Evolutionary conservation across 257 asterid species (phyloP).

Genomic region (Przewalskia tangutica): DNA sequence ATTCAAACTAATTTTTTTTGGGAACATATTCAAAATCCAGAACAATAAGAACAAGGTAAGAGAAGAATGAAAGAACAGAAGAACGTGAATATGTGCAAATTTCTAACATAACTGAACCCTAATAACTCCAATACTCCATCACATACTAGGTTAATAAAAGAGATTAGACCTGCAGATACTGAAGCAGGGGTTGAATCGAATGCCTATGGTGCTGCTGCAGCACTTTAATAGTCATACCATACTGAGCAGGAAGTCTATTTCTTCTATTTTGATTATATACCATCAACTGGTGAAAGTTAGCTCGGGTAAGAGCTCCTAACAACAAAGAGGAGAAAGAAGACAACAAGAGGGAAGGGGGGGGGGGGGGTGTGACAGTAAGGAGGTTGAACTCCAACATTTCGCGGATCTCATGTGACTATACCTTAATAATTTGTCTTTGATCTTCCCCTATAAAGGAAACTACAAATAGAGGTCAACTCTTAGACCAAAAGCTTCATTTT

Average conservation of each 20-base stretch:
- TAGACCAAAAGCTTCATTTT: background rate
- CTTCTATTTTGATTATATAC: background rate
- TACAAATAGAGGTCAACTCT: background rate
- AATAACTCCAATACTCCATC: background rate
- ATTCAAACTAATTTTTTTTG: background rate
- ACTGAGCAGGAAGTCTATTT: background rate
- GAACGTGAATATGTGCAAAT: background rate
- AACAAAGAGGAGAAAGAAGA: background rate
- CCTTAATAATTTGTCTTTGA: background rate
- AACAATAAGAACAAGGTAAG: background rate
- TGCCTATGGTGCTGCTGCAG: background rate
- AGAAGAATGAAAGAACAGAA: background rate
- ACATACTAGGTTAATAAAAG: background rate
- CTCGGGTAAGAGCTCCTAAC: background rate
- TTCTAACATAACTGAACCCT: background rate
- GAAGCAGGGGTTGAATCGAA: background rate
- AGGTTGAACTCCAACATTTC: background rate
- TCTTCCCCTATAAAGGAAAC: background rate
- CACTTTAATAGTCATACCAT: background rate
- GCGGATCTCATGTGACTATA: background rate
- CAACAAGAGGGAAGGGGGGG: background rate
- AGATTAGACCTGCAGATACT: background rate
- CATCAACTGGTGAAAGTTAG: background rate
- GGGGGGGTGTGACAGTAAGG: background rate
- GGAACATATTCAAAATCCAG: background rate